Base-by-base conservation (phyloP, 1,284 basidiomycete species). In the Paramarasmius palmivorus region DNA sequence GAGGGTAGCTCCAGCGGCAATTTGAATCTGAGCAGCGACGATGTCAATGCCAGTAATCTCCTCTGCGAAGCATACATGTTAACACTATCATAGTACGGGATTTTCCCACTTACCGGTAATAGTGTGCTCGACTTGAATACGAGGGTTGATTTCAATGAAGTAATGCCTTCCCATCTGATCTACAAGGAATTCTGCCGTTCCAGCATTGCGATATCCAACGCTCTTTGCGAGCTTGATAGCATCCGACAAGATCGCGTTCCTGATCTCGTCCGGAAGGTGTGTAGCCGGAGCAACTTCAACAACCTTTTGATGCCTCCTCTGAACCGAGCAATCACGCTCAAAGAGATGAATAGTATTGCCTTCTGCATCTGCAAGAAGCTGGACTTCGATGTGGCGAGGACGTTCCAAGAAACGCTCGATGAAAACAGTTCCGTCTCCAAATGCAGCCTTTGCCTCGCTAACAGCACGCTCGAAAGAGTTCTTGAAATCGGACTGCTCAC, bases 21-120 rank as follows among this genome's bases (percentile, higher is more conserved):
- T 98, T 76, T 98, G 95, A 63, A 99, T 98, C 73, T 98, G 96
- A 29, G 95, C 95, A 51, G 95, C 95, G 55, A 98, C 95, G 61
- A 99, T 97, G 68, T 99, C 96, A 69, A 98, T 94, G 50, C 96
- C 96, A 56, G 96, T 98, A 67, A 99, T 98, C 70, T 98, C 95
- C 88, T 98, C 95, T 88, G 48, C 22, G 23, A 50, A 50, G 37
- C 44, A 53, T 46, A 54, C 35, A 17, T 5, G 23, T 46, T 32
- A 50, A 26, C 10, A 17, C 19, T 36, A 4, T n/a, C 35, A 35
- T 29, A 10, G 17, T 12, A n/a, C 26, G 4, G 56, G 34, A 54
- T 4, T 19, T 42, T 38, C 20, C 22, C 15, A 68, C 81, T 54
- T 60, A 91, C 92, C 92, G 60, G 93, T 95, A 69, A 95, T 95